Base-by-base conservation (phyloP, 108 stramenopile species). In the Discostella stelligeroides region DNA sequence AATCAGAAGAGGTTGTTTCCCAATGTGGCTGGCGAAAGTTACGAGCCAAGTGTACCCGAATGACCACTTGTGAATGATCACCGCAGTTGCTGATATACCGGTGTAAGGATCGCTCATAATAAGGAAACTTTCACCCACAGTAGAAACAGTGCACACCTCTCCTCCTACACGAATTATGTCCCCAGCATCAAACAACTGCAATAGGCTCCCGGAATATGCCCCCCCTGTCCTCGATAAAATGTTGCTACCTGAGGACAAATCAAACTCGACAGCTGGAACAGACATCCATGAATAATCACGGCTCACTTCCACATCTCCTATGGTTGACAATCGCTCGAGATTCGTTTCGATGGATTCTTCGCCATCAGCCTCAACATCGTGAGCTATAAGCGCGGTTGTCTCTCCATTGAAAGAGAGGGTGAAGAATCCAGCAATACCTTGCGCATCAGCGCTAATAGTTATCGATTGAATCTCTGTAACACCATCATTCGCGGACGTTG, bases 11-110 rank as follows among this genome's bases (percentile, higher is more conserved):
- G 87, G 80, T 50, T 88, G 86, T 17, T 87, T 80, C 9, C 95
- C 95, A 58, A 89, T 82, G 47, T 82, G 87, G 37, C 75, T 80
- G 17, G 55, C 66, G 56, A 94, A 95, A n/a, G 85, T 87, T 15
- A 96, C 68, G 10, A 57, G 46, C 87, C 93, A 96, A 48, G 84
- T 84, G 63, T 88, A 93, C 10, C 95, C 95, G 62, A 81, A 89
- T 8, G 90, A 80, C 86, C 92, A 90, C 41, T 66, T 85, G 56
- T 75, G 81, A 48, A 96, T 83, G 30, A 75, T 37, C 17, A 81
- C 83, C 20, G 76, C 63, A 21, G 57, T 72, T 21, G 80, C 60
- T 8, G 79, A 64, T 48, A 81, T 72, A 20, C 72, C 70, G 28
- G 66, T 20, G 56, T 62, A 77, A 56, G 70, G 8, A 38, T 66